These are phyloP conservation scores for Trichocladium uniseriatum DNA, from an alignment of 495 filamentous ascomycete genomes.

Conservation along the genomic window DNA sequence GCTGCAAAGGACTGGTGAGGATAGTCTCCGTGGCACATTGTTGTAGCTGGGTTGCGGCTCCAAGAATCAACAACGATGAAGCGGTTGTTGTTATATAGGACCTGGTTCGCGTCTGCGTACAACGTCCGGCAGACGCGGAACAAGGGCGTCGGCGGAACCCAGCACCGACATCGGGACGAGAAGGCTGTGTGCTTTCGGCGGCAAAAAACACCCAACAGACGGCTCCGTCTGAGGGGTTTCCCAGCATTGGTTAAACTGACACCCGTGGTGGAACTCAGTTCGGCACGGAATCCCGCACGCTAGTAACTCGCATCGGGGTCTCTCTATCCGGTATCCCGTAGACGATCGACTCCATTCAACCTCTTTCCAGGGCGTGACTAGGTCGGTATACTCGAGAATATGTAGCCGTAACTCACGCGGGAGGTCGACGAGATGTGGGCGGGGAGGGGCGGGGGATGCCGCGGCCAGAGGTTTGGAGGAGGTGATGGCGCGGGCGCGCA, in stretches of 20 bases:
- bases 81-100: constrained; percentile 5
- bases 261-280: not conserved
- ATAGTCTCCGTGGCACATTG: not conserved
- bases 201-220: constrained; percentile 2
- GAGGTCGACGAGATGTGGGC: not conserved
- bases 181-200: not conserved
- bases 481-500: not conserved
- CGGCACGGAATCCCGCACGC: no score
- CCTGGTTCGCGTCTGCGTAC: not conserved
- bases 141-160: not conserved
- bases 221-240: not conserved
- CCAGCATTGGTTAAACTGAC: not conserved
- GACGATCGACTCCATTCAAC: not conserved
- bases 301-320: no score
- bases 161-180: constrained; percentile 5
- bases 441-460: not conserved
- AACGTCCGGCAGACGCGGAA: constrained; percentile 4
- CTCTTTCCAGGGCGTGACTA: constrained; percentile 5
- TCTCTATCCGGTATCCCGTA: not conserved
- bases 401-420: constrained; percentile 1
- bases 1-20: not conserved
- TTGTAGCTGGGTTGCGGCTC: no score
- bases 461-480: no score
- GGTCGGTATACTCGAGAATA: constrained; percentile 8
- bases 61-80: no score